A percentile compares a stretch with the other conserved stretches of the same genome.
These are phyloP conservation scores for Castanopsis chinensis DNA, from an alignment of 306 rosid species.

Conservation along the genomic window DNA sequence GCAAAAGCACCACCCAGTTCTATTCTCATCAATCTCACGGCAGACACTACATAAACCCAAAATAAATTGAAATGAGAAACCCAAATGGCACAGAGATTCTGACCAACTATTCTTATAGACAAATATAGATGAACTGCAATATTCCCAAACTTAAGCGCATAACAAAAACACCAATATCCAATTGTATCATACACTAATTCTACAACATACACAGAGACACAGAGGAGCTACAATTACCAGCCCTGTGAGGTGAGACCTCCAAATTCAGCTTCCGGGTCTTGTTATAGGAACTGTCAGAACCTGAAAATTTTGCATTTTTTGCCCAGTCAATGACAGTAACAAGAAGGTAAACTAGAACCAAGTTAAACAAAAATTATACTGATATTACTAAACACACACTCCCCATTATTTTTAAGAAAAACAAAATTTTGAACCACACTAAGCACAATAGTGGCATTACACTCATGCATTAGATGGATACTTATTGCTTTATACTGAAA, in stretches of 20 bases:
- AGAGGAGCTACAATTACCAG: constrained; percentile 44
- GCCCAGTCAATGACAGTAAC: constrained; percentile 1
- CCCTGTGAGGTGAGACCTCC: constrained; percentile 89
- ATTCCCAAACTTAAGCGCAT: neutral
- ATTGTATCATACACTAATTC: neutral
- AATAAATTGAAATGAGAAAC: constrained; percentile 7
- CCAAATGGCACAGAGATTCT: neutral
- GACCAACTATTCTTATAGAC: neutral
- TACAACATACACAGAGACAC: neutral
- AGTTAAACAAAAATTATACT: constrained; percentile 9
- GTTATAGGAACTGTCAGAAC: constrained; percentile 27
- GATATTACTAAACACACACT: neutral
- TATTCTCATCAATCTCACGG: constrained; percentile 85
- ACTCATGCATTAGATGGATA: neutral
- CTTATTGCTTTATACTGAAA: neutral
- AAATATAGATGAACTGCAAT: neutral
- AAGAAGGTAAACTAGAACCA: neutral
- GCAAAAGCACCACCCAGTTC: constrained; percentile 95
- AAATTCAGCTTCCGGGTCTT: constrained; percentile 65
- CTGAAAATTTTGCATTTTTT: constrained; percentile 31
- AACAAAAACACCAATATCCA: neutral
- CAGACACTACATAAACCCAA: constrained; percentile 50
- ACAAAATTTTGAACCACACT: neutral
- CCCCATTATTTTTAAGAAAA: neutral
- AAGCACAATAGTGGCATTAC: neutral